Percentiles rank a stretch among this genome's conserved stretches.
Evolutionary conservation across 1,139 yeast genomes (phyloP).

Genomic region (Suhomyces panamericanus): DNA sequence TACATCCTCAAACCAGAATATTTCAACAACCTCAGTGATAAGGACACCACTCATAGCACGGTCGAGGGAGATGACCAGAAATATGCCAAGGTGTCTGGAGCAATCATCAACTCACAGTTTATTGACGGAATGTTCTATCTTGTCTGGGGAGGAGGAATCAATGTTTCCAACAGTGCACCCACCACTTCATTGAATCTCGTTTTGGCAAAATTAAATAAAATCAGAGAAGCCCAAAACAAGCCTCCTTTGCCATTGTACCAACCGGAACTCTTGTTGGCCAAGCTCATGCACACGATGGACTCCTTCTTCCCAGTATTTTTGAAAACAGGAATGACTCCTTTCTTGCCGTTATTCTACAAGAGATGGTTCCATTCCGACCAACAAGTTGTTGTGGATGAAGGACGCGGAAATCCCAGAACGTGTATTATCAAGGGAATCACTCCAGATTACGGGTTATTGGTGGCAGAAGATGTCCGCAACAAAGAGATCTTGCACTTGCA

Average conservation of each 20-base stretch:
- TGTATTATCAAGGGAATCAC: constrained; percentile 83
- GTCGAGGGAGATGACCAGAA: constrained; percentile 47
- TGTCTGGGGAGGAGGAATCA: constrained; percentile 84
- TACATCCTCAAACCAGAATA: constrained; percentile 71
- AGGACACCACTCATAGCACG: constrained; percentile 31
- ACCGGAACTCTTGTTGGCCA: constrained; percentile 70
- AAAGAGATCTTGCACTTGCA: constrained; percentile 69
- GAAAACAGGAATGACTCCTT: constrained; percentile 64
- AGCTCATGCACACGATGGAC: constrained; percentile 65
- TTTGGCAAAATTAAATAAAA: constrained; percentile 56
- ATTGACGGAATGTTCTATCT: constrained; percentile 58
- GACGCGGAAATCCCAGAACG: constrained; percentile 38
- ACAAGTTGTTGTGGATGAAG: constrained; percentile 53
- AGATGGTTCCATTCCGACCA: constrained; percentile 86
- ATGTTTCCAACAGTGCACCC: constrained; percentile 84
- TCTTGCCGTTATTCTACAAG: constrained; percentile 71
- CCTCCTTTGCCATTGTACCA: constrained; percentile 49
- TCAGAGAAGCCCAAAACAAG: constrained; percentile 43
- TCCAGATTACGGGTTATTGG: constrained; percentile 75
- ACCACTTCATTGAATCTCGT: constrained; percentile 83
- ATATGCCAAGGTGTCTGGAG: constrained; percentile 80
- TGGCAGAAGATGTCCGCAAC: constrained; percentile 68
- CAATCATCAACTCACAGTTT: constrained; percentile 77
- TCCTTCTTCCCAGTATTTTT: constrained; percentile 59
- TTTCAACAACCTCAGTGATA: constrained; percentile 31